Evolutionary conservation across 73 alveolate species (phyloP), one percentile per base, ranked within the genome.

Genomic region (Stentor roeselii): DNA sequence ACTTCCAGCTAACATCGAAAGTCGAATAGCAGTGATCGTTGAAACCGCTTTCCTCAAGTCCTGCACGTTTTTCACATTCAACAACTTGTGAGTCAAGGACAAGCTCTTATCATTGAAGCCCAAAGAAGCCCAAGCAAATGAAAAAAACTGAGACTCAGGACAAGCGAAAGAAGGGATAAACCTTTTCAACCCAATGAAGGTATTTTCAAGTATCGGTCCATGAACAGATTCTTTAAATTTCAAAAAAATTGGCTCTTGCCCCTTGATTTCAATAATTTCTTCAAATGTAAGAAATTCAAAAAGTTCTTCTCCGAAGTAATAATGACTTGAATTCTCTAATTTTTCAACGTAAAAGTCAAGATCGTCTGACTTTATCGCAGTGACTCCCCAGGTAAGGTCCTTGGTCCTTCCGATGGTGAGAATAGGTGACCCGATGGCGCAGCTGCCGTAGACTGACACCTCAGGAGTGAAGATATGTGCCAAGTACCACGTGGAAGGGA

Each of bases 341-440:
- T 78, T 83, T 83, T 97, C 99, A 60, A 88, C 91, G 82, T 78
- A 96, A 32, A 95, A 86, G 94, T 97, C 99, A 27, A 90, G 84
- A 78, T 83, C 82, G 87, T 97, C 99, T 75, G 97, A 84, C 83
- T 92, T 80, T 38, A 90, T 91, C 2, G 96, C 86, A 27, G 99
- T 94, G 50, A 89, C 86, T 3, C 98, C 98, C 95, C 94, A 93
- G 34, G 97, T 83, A 11, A 90, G 36, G 83, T 91, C 60, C 58
- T 92, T 90, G 59, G 94, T 89, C 90, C 94, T 84, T 0, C 99
- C 97, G 78, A 88, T 67, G 75, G 87, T 39, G 38, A 95, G 40
- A 85, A 89, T 90, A 15, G 99, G 99, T 3, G 90, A 31, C 67
- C 99, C 99, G 4, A 97, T 94, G 39, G 93, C 82, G 36, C 92